Evolutionary conservation across 305 asterid genomes (phyloP).

Genomic region (Withania somnifera): DNA sequence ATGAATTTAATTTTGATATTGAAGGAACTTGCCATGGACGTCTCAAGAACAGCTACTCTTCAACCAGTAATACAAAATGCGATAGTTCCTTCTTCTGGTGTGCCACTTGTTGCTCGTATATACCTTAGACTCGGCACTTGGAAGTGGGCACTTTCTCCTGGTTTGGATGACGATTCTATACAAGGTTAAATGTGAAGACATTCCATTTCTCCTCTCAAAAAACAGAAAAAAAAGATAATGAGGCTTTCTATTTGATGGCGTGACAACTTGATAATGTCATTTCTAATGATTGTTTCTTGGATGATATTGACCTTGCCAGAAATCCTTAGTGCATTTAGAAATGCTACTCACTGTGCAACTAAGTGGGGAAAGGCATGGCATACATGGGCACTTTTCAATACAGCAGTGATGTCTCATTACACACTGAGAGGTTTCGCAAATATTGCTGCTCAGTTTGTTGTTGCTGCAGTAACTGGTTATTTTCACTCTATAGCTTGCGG

Average conservation of each 20-base stretch:
- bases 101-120: slow-evolving; percentile 81
- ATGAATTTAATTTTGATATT: slow-evolving; percentile 9
- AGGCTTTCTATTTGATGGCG: neutral
- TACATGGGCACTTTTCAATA: slow-evolving; percentile 96
- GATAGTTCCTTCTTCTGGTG: slow-evolving; percentile 43
- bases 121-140: slow-evolving; percentile 82
- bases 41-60: slow-evolving; percentile 53
- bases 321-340: slow-evolving; percentile 73
- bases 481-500: slow-evolving; percentile 98
- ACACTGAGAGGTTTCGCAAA: slow-evolving; percentile 58
- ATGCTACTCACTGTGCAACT: slow-evolving; percentile 80
- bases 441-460: slow-evolving; percentile 75
- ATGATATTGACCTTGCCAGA: slow-evolving; percentile 32
- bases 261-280: neutral
- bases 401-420: slow-evolving; percentile 99
- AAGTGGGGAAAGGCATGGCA: slow-evolving; percentile 99
- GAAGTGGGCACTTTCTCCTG: slow-evolving; percentile 94
- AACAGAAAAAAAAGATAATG: neutral
- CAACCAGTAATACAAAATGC: slow-evolving; percentile 57
- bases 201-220: neutral
- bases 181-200: slow-evolving; percentile 36
- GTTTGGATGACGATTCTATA: slow-evolving; percentile 82
- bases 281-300: slow-evolving; percentile 10
- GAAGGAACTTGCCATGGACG: slow-evolving; percentile 84
- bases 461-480: slow-evolving; percentile 96